phyloP scores from a whole-genome alignment of 352 stramenopile species.

The Globisporangium viniferum region DNA sequence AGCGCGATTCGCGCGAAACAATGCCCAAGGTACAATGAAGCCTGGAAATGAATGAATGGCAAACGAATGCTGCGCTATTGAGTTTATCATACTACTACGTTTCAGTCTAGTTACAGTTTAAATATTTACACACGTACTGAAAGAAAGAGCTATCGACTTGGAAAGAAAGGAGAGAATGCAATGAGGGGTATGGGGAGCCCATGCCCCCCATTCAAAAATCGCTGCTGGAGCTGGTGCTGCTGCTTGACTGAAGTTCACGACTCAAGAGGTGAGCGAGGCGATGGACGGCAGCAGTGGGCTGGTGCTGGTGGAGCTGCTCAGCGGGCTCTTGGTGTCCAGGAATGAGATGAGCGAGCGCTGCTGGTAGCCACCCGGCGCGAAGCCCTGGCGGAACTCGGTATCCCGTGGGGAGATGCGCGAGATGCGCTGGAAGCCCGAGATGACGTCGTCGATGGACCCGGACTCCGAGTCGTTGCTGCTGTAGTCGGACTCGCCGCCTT shows the following conservation, averaged over 20 bases:
- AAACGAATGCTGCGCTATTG: not conserved
- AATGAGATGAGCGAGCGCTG: constrained; percentile 15
- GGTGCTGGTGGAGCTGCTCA: not conserved
- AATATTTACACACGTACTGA: constrained; percentile 10
- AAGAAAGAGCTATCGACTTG: not conserved
- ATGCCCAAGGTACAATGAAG: too few species aligned
- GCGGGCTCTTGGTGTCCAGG: constrained; percentile 7
- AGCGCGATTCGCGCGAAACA: too few species aligned
- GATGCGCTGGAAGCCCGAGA: constrained; percentile 16
- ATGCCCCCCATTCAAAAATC: not conserved
- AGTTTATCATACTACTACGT: constrained; percentile 6
- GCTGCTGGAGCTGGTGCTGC: not conserved
- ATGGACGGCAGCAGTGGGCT: constrained; percentile 9
- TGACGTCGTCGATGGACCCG: constrained; percentile 16
- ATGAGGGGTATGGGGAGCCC: not conserved
- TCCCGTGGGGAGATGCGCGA: constrained; percentile 17
- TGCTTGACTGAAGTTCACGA: not conserved
- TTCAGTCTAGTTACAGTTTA: constrained; percentile 11
- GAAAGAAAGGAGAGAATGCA: not conserved
- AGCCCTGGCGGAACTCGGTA: constrained; percentile 5
- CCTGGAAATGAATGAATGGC: not conserved
- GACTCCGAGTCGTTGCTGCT: constrained; percentile 14
- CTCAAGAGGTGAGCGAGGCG: constrained; percentile 13
- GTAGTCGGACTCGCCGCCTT: constrained; percentile 9
- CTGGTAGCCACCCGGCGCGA: not conserved